These are phyloP conservation scores for Exophiala calicioides DNA, from an alignment of 2,329 filamentous ascomycete species.

Conservation along the genomic window DNA sequence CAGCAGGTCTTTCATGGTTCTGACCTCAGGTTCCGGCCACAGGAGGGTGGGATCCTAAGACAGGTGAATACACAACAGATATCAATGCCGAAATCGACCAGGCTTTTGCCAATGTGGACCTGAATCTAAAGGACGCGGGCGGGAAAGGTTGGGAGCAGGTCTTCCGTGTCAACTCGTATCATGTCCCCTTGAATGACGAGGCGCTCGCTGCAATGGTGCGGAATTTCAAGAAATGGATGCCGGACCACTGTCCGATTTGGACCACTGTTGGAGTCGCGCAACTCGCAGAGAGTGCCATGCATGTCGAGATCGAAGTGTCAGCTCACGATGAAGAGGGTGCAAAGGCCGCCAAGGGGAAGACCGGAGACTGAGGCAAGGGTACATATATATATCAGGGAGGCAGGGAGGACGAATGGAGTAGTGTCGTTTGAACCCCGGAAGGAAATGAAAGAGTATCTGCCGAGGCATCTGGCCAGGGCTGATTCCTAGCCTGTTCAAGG, in stretches of 20 bases:
- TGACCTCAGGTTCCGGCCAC: too few relatives aligned
- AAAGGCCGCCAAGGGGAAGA: too few relatives aligned
- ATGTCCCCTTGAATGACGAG: constrained; percentile 46
- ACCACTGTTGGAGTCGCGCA: constrained; percentile 54
- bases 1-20: too few relatives aligned
- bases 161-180: constrained; percentile 50
- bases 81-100: constrained; percentile 52
- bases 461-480: too few relatives aligned
- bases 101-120: constrained; percentile 60
- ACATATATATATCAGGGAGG: too few relatives aligned
- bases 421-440: too few relatives aligned
- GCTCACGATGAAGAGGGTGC: too few relatives aligned
- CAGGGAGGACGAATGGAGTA: too few relatives aligned
- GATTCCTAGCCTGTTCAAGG: too few relatives aligned
- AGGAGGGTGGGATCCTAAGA: constrained; percentile 41
- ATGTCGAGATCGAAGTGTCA: constrained; percentile 60
- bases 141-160: constrained; percentile 61
- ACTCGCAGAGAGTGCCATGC: constrained; percentile 55
- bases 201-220: constrained; percentile 46
- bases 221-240: constrained; percentile 54
- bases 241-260: constrained; percentile 56
- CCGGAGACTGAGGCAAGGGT: too few relatives aligned
- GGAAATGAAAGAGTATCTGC: too few relatives aligned
- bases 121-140: constrained; percentile 53
- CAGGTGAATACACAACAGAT: constrained; percentile 35